Base-by-base conservation (phyloP, 306 rosid species). In the Nissolia schottii region DNA sequence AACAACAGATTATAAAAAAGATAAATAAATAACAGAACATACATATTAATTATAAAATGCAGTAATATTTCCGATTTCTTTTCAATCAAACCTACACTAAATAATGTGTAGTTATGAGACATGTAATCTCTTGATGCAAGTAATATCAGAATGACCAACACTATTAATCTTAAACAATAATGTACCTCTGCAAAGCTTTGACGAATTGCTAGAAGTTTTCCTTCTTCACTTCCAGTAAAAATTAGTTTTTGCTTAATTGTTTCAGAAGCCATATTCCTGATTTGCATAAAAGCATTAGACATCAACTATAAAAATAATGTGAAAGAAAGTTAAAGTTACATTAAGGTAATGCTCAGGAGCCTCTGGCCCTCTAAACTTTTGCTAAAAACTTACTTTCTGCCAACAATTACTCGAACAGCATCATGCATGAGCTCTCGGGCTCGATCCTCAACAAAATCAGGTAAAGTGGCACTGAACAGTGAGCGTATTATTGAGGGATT, bases 341-440 rank as follows among this genome's bases (percentile, higher is more conserved):
- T 64, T 48, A 67, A 65, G 40, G 23, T 27, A 64, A 37, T 76
- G 66, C 71, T 18, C 18, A 7, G 60, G 59, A 54, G 25, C 7
- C 28, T 43, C 62, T 37, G 2, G 70, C 68, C 50, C 64, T 32
- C 34, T 49, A 76, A 80, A 46, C 50, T 55, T 29, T 23, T 57
- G 24, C 57, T 49, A 22, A 27, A 37, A 73, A 75, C 99, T 86
- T 82, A 91, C 99, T 94, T 91, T 65, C 97, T 81, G 73, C 99
- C 99, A 82, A 94, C 85, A 74, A 94, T 88, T 71, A 94, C 91
- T 55, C 97, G 86, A 83, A 91, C 92, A 35, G 97, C 96, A 83
- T 94, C 97, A 81, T 91, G 99, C 99, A 94, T 91, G 70, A 89
- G 88, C 22, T 91, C 90, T 40, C 97, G 87, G 57, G 97, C 99